Evolutionary conservation across 1,284 basidiomycete genomes (phyloP).

Genomic region (Rhodotorula sp.): DNA sequence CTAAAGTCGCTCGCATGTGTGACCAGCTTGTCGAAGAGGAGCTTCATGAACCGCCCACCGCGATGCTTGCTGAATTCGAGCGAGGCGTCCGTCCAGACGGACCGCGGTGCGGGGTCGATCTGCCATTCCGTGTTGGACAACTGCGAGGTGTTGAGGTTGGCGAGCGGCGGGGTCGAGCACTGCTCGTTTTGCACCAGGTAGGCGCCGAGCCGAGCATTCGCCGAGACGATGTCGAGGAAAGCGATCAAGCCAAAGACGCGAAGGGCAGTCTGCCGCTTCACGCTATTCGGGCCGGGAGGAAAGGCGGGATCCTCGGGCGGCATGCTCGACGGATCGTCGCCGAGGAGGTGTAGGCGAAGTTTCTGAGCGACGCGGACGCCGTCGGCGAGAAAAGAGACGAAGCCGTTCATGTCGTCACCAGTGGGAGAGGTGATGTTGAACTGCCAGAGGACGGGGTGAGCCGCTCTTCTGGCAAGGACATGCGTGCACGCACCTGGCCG

Average conservation of each 20-base stretch:
- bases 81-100: conserved; percentile 25
- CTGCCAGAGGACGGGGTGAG: too few species aligned
- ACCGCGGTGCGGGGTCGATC: conserved; percentile 10
- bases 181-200: conserved; percentile 19
- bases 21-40: conserved; percentile 31
- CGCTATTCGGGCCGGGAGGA: conserved; percentile 21
- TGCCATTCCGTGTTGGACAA: conserved; percentile 33
- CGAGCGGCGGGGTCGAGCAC: conserved; percentile 8
- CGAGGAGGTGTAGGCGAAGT: conserved; percentile 25
- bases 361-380: conserved; percentile 19
- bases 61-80: conserved; percentile 23
- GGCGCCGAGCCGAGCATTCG: conserved; percentile 10
- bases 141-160: conserved; percentile 33
- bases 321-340: conserved; percentile 18
- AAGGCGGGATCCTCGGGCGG: conserved; percentile 25
- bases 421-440: background rate
- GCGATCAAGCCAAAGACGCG: conserved; percentile 17
- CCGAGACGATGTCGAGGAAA: conserved; percentile 19
- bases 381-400: conserved; percentile 15
- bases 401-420: conserved; percentile 8
- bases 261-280: conserved; percentile 28
- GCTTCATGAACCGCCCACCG: conserved; percentile 3
- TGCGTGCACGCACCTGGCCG: background rate
- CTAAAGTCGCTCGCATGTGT: conserved; percentile 17
- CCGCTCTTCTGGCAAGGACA: too few species aligned